Percentiles rank a stretch among this genome's conserved stretches.
Conservation (phyloP, 2,329 filamentous ascomycete species). For the Paradendryphiella salina region DNA sequence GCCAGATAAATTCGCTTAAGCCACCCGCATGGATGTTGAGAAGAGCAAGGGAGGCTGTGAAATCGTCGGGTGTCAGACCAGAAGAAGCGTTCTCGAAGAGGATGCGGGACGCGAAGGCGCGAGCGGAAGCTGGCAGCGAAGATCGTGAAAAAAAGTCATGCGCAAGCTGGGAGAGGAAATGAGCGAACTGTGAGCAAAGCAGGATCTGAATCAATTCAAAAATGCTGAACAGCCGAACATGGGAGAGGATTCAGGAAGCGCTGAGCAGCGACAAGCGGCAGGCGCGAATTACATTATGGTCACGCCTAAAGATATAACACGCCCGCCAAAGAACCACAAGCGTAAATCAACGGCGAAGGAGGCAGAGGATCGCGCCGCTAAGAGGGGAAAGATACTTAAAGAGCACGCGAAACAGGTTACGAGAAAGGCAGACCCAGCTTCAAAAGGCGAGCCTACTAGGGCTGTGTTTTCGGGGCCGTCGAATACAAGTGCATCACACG, state of each 20-base stretch:
- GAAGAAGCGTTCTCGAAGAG: constrained; percentile 1
- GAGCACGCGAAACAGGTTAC: not conserved
- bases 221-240: not conserved
- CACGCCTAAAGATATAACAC: not conserved
- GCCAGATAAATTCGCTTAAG: not conserved
- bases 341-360: not conserved
- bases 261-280: not conserved
- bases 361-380: not conserved
- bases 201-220: not conserved
- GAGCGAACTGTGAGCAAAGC: not conserved
- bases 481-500: no score
- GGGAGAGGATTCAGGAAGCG: not conserved
- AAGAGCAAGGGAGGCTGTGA: constrained; percentile 1
- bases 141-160: not conserved
- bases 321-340: not conserved
- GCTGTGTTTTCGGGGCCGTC: no score
- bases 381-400: not conserved
- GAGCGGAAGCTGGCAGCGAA: not conserved
- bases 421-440: not conserved
- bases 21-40: constrained; percentile 6
- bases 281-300: not conserved
- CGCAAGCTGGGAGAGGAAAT: not conserved
- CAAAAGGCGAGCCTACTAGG: not conserved
- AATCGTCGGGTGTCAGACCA: not conserved
- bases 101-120: constrained; percentile 1